Base-by-base conservation (phyloP, 441 rosid species). In the Francoa sonchifolia region DNA sequence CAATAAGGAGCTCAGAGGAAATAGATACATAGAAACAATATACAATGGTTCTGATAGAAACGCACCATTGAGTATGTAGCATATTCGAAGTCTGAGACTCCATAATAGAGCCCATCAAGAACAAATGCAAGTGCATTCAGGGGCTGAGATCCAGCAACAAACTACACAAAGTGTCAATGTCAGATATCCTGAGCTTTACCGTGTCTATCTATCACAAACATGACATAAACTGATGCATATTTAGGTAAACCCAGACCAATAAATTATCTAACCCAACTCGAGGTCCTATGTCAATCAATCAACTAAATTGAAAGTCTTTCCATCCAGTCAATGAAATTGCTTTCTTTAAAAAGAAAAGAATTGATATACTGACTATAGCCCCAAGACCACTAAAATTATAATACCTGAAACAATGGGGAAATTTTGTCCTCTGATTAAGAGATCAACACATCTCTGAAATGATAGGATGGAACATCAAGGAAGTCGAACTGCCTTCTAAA, bases 81-180 rank as follows among this genome's bases (percentile, higher is more conserved):
- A 68, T 74, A 85, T 62, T 71, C 87, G 6, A 74, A 85, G 66
- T 90, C 98, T 3, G 96, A 85, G 59, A 76, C 98, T 16, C 95
- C 98, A 32, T 85, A 85, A 35, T 85, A 90, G 2, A 90, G 90
- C 30, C 98, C 98, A 47, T 90, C 98, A 18, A 82, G 49, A 49
- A 90, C 83, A 39, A 90, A 90, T 10, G 98, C 98, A 16, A 82
- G 44, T 32, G 96, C 95, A 58, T 90, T 90, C 54, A 90, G 62
- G 20, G 98, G 96, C 54, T 82, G 98, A 39, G 98, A 72, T 58
- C 89, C 85, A 42, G 96, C 96, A 52, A 90, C 90, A 58, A 90
- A 90, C 98, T 90, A 76, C 57, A 65, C 42, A 22, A 45, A 39
- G 11, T n/a, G 8, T 20, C 15, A 30, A 34, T 7, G 38, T 59